Conservation (phyloP, 1,139 yeast species). For the Candida tunisiensis region DNA sequence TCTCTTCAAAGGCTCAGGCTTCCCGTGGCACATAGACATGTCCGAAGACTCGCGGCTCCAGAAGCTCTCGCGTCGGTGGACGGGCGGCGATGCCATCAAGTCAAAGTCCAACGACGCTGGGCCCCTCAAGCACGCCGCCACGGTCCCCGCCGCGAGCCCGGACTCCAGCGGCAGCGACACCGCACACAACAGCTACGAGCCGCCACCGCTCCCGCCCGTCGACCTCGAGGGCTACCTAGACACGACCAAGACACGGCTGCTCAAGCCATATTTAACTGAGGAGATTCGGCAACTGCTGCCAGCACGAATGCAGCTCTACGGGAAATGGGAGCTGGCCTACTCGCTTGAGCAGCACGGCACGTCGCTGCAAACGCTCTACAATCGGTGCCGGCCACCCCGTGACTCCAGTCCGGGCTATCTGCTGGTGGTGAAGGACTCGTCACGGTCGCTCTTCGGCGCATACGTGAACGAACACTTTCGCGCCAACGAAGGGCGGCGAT, state of each 20-base stretch:
- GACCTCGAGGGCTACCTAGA: conserved; percentile 37
- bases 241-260: conserved; percentile 37
- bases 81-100: no score
- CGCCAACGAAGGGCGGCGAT: conserved; percentile 44
- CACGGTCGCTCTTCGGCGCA: conserved; percentile 62
- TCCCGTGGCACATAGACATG: no score
- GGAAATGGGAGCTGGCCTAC: conserved; percentile 64
- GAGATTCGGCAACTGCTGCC: conserved; percentile 65
- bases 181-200: background rate
- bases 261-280: conserved; percentile 46
- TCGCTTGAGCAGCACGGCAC: conserved; percentile 88
- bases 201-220: conserved; percentile 8
- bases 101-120: no score
- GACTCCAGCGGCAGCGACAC: background rate
- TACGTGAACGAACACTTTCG: conserved; percentile 65
- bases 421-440: conserved; percentile 45
- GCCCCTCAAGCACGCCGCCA: no score
- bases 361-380: conserved; percentile 59
- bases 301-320: conserved; percentile 56
- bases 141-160: no score
- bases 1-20: no score
- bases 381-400: conserved; percentile 10
- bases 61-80: no score
- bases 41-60: no score
- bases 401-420: conserved; percentile 42